Evolutionary conservation across 257 asterid genomes (phyloP), one percentile per base, ranked within the genome.

Genomic region (Apocynum venetum): DNA sequence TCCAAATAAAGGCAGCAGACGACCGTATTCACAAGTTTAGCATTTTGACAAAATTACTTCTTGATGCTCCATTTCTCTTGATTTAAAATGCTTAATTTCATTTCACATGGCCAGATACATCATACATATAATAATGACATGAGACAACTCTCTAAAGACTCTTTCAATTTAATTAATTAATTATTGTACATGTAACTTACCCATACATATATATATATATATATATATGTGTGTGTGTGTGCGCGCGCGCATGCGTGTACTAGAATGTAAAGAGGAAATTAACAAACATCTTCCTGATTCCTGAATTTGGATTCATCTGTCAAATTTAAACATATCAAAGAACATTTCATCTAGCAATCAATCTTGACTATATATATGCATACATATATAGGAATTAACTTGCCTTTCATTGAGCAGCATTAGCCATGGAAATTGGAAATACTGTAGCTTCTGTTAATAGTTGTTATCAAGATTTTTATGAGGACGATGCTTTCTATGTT

Each of bases 401-500:
- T 31, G 51, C 71, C 40, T 15, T 4, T 53, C 71, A 31, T 14
- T 17, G 25, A 70, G 47, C n/a, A 72, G 19, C 48, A 44, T 44
- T 6, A 44, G 5, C 48, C 48, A 44, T 6, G 5, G 36, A 8
- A 43, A 3, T 36, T 63, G 6, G 9, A 71, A 36, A 15, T 47
- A 25, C 31, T 25, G 83, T 77, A 72, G 67, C 35, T 4, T 73
- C 78, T 72, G 78, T 38, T 78, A 72, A 70, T 10, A 85, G 81
- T 7, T 52, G 60, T 44, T 35, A 64, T 59, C 4, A 40, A 41
- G 75, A 55, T 19, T 7, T 52, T 53, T n/a, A 78, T 40, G 91
- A 87, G 13, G 85, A 89, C 49, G 94, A 88, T 61, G 80, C 66
- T 41, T 88, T 85, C 74, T 90, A 86, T 41, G 15, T 71, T 19